Evolutionary conservation across 2,329 filamentous ascomycete genomes (phyloP).

Genomic region (Fusarium sp.): DNA sequence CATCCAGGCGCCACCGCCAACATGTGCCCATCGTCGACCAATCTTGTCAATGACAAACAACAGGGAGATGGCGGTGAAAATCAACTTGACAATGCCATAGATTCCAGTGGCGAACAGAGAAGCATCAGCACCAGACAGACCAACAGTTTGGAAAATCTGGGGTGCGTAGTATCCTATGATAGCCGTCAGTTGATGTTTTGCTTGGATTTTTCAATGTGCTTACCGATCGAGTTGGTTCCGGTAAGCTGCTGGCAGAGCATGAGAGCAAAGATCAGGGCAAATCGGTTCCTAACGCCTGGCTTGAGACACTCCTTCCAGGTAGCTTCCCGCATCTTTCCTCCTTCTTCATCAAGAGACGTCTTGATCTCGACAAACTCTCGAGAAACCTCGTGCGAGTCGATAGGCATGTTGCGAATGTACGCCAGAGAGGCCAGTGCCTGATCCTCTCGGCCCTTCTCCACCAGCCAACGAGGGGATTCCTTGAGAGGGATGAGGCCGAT

Average conservation of each 20-base stretch:
- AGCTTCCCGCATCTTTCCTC: background rate
- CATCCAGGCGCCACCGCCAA: conserved; percentile 13
- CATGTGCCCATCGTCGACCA: conserved; percentile 16
- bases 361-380: background rate
- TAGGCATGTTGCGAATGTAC: background rate
- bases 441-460: background rate
- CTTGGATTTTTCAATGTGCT: background rate
- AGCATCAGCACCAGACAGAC: conserved; percentile 39
- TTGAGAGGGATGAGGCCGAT: background rate
- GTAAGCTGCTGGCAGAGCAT: background rate
- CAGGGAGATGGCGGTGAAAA: conserved; percentile 58
- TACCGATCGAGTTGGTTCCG: background rate
- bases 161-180: background rate
- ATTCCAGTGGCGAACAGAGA: conserved; percentile 48
- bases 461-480: background rate
- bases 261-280: background rate
- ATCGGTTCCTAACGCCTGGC: background rate
- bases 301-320: background rate
- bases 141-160: conserved; percentile 28
- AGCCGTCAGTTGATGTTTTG: background rate
- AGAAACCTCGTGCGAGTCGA: background rate
- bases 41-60: conserved; percentile 45
- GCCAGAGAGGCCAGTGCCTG: background rate
- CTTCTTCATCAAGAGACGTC: background rate
- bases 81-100: conserved; percentile 46